Base-by-base conservation (phyloP, 1,284 basidiomycete species). In the Sparassis latifolia region DNA sequence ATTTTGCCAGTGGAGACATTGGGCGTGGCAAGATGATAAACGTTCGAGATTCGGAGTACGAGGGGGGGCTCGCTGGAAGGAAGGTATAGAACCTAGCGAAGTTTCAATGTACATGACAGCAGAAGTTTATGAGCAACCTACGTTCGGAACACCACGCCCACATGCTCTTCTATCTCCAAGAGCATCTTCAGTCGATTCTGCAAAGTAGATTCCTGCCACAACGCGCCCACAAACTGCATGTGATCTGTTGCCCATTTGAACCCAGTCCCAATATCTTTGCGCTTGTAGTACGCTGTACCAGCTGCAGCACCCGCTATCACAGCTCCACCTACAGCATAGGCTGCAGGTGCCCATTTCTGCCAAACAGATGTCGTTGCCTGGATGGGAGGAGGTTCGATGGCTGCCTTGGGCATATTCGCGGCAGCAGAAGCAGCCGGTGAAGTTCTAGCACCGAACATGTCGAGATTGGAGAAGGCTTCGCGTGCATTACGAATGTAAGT, bases 221-320 rank as follows among this genome's bases (percentile, higher is more conserved):
- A 71, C 55, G 80, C 91, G 39, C 86, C 82, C 10, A 97, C 86
- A 66, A 92, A 98, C 60, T 86, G 87, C 79, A 97, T 82, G 66
- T 98, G 95, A 56, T 96, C 93, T 27, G 78, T 82, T 3, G 86
- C 82, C 84, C 86, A 95, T 10, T 76, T 73, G 61, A 88, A 89
- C 2, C 89, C 82, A 32, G 76, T 75, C 4, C 78, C 77, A 39
- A 95, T 70, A 32, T 91, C 86, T 9, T 84, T 78, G 43, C 86
- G 78, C 52, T 82, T 82, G 67, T 86, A 87, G 62, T 91, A 93
- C 3, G 86, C 89, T 1, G 86, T 80, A 0, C 89, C 87, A n/a
- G 87, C 87, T 2, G 90, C 90, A 0, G 89, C 91, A 1, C 89
- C 89, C 1, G 92, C 92, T 1, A 92, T 54, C 0, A 92, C 53